phyloP scores from a whole-genome alignment of 1,284 basidiomycete species.

The Neonothopanus nambi region DNA sequence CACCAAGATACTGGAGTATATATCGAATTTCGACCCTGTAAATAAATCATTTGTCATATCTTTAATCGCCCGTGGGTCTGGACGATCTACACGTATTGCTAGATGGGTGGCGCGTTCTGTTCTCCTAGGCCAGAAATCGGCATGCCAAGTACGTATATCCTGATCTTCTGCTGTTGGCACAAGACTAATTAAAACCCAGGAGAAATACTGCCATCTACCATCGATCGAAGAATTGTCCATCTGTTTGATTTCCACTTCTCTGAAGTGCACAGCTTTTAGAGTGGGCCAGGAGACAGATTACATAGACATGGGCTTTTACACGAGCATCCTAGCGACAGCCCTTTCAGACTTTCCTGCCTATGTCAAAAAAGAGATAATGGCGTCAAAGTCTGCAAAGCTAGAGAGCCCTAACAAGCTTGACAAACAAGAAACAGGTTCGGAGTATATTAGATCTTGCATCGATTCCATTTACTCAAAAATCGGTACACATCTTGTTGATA shows the following conservation, averaged over 20 bases:
- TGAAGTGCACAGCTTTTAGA: slow-evolving; percentile 40
- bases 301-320: slow-evolving; percentile 52
- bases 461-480: slow-evolving; percentile 12
- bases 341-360: slow-evolving; percentile 60
- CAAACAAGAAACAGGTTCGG: slow-evolving; percentile 4
- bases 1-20: slow-evolving; percentile 41
- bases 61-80: slow-evolving; percentile 51
- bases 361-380: slow-evolving; percentile 44
- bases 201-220: slow-evolving; percentile 40
- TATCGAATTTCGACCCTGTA: slow-evolving; percentile 33
- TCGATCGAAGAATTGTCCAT: slow-evolving; percentile 46
- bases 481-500: slow-evolving; percentile 2
- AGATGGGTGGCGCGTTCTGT: slow-evolving; percentile 52
- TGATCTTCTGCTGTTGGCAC: slow-evolving; percentile 8
- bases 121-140: slow-evolving; percentile 29
- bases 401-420: slow-evolving; percentile 11
- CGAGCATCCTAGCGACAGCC: slow-evolving; percentile 55
- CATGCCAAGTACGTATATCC: slow-evolving; percentile 32
- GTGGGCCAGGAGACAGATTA: slow-evolving; percentile 54
- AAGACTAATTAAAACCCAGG: slow-evolving; percentile 22
- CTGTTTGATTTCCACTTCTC: slow-evolving; percentile 35
- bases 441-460: neutral
- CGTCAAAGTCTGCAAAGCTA: neutral
- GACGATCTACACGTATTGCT: slow-evolving; percentile 53
- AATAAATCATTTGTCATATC: slow-evolving; percentile 52